phyloP scores from a whole-genome alignment of 345 rosid species.

The Pugionium cornutum region DNA sequence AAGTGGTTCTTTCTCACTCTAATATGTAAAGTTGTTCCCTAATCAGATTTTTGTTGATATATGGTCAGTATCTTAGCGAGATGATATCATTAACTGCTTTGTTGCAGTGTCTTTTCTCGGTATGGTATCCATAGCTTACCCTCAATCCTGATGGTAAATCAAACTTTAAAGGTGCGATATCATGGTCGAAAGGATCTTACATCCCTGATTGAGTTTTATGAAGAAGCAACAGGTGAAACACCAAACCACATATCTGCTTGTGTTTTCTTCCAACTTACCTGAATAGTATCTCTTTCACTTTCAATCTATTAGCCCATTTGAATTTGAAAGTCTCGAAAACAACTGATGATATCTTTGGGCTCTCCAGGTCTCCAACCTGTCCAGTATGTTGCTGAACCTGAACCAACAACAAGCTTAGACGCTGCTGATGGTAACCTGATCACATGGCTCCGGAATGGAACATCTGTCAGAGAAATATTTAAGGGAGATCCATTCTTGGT shows the following conservation, averaged over 20 bases:
- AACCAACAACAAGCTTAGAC: slow-evolving; percentile 35
- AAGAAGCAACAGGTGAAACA: slow-evolving; percentile 62
- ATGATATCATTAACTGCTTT: neutral
- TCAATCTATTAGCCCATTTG: neutral
- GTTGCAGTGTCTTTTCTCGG: slow-evolving; percentile 70
- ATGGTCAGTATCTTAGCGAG: neutral
- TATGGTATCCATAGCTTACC: slow-evolving; percentile 91
- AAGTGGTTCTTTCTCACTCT: neutral
- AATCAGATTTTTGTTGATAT: neutral
- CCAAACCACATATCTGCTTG: slow-evolving; percentile 10
- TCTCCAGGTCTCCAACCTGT: slow-evolving; percentile 50
- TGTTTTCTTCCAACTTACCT: slow-evolving; percentile 9
- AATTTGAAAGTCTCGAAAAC: neutral
- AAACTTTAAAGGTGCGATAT: slow-evolving; percentile 56
- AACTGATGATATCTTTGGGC: neutral
- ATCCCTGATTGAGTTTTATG: slow-evolving; percentile 68
- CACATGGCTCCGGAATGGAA: slow-evolving; percentile 39
- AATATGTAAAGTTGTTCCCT: neutral
- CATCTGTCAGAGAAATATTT: slow-evolving; percentile 46
- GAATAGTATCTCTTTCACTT: neutral
- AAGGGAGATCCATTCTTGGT: slow-evolving; percentile 64
- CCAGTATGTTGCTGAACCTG: slow-evolving; percentile 48
- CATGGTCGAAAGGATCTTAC: slow-evolving; percentile 64
- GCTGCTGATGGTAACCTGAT: slow-evolving; percentile 23
- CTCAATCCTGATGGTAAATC: slow-evolving; percentile 64